These are phyloP conservation scores for Pyrenopolyporus hunteri DNA, from an alignment of 495 filamentous ascomycete genomes.

Conservation along the genomic window DNA sequence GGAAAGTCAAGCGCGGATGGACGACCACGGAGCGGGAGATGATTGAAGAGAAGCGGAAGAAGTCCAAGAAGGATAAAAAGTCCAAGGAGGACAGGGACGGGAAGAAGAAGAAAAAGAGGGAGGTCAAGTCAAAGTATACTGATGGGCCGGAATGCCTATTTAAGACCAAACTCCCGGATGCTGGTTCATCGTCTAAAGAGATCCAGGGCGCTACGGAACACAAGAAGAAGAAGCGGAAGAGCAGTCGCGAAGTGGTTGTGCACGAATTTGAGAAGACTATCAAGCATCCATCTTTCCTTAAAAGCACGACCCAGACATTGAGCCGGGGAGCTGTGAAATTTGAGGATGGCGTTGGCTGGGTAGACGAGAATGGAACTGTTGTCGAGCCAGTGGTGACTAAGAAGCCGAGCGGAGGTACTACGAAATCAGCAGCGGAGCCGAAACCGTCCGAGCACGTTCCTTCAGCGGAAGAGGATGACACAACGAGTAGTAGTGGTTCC, in stretches of 20 bases:
- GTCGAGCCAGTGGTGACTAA: constrained; percentile 62
- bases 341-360: constrained; percentile 85
- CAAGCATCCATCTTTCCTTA: constrained; percentile 80
- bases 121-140: constrained; percentile 75
- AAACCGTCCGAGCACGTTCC: constrained; percentile 25
- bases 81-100: constrained; percentile 47
- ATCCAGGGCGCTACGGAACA: constrained; percentile 53
- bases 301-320: constrained; percentile 47
- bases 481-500: constrained; percentile 43
- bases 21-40: constrained; percentile 66
- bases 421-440: constrained; percentile 17
- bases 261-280: constrained; percentile 82
- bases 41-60: constrained; percentile 55
- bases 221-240: constrained; percentile 62
- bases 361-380: constrained; percentile 77
- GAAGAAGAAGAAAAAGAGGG: constrained; percentile 62
- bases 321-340: constrained; percentile 55
- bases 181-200: constrained; percentile 45
- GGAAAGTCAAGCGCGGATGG: constrained; percentile 91
- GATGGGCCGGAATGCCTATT: constrained; percentile 80
- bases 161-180: constrained; percentile 71
- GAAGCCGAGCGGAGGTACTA: constrained; percentile 23
- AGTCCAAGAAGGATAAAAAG: constrained; percentile 40
- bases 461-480: constrained; percentile 33
- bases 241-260: constrained; percentile 61